phyloP scores from a whole-genome alignment of 192 early-diverging fungal species.

The Entomortierella chlamydospora region DNA sequence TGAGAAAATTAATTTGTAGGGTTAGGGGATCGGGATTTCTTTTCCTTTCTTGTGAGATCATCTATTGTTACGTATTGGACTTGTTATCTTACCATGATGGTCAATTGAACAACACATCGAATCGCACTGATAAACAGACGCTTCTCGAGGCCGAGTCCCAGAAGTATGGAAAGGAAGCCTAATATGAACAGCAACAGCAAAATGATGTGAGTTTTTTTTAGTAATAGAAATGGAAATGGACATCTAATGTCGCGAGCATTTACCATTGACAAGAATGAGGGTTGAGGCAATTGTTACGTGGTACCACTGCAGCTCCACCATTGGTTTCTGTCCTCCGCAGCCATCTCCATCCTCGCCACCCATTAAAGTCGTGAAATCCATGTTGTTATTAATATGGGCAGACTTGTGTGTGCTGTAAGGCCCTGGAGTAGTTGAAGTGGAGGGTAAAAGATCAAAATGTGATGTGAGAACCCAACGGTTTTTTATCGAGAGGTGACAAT shows the following conservation, averaged over 20 bases:
- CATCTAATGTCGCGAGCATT: background rate
- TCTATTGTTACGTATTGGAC: background rate
- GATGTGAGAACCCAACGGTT: no score
- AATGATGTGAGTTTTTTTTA: background rate
- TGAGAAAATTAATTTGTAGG: no score
- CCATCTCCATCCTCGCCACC: conserved; percentile 7
- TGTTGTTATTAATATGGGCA: background rate
- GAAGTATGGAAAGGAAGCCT: conserved; percentile 67
- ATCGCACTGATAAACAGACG: conserved; percentile 74
- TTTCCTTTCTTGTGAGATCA: background rate
- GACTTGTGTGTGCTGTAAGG: no score
- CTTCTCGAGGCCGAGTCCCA: conserved; percentile 76
- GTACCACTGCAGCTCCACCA: conserved; percentile 55
- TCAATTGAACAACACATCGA: conserved; percentile 83
- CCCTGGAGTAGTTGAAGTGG: background rate
- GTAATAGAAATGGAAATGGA: no score
- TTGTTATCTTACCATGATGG: conserved; percentile 67
- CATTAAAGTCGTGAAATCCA: conserved; percentile 13
- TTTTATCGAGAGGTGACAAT: no score
- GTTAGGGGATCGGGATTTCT: no score
- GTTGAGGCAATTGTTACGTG: conserved; percentile 71
- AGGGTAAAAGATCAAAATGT: conserved; percentile 9
- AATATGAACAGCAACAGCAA: background rate
- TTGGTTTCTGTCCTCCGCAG: conserved; percentile 29
- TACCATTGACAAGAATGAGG: conserved; percentile 68